phyloP scores from a whole-genome alignment of 345 rosid species.

The Euphorbia pulcherrima region DNA sequence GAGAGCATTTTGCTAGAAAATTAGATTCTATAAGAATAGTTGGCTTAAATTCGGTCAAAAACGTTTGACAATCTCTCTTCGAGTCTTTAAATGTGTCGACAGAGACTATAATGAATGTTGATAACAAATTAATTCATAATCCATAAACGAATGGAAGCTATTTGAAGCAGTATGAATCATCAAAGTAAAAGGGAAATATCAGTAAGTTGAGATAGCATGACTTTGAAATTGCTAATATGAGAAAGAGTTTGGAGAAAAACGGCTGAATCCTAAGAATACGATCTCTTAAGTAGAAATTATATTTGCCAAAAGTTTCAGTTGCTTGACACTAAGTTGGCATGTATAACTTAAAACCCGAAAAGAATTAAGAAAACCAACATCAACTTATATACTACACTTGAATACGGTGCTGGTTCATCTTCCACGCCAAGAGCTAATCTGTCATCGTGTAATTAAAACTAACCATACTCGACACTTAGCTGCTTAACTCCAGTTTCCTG shows the following conservation, averaged over 20 bases:
- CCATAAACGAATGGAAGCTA: no score
- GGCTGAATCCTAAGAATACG: background rate
- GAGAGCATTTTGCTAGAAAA: no score
- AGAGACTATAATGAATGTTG: no score
- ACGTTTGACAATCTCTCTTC: no score
- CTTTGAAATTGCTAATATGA: background rate
- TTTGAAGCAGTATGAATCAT: no score
- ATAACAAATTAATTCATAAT: no score
- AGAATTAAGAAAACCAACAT: background rate
- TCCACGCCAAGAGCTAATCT: background rate
- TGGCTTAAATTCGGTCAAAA: no score
- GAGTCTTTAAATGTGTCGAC: no score
- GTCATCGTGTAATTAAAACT: background rate
- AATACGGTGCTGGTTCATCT: background rate
- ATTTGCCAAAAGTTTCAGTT: slow-evolving; percentile 2
- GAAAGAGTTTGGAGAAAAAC: background rate
- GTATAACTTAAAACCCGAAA: slow-evolving; percentile 2
- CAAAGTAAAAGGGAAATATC: background rate
- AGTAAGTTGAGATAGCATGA: background rate
- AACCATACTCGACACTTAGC: background rate
- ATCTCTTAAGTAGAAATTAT: no score
- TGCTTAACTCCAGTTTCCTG: background rate
- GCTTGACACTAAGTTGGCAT: slow-evolving; percentile 13
- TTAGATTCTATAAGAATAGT: no score
- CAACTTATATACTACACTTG: slow-evolving; percentile 19